Base-by-base conservation (phyloP, 371 early-diverging fungal genomes). In the Mucor lusitanicus region DNA sequence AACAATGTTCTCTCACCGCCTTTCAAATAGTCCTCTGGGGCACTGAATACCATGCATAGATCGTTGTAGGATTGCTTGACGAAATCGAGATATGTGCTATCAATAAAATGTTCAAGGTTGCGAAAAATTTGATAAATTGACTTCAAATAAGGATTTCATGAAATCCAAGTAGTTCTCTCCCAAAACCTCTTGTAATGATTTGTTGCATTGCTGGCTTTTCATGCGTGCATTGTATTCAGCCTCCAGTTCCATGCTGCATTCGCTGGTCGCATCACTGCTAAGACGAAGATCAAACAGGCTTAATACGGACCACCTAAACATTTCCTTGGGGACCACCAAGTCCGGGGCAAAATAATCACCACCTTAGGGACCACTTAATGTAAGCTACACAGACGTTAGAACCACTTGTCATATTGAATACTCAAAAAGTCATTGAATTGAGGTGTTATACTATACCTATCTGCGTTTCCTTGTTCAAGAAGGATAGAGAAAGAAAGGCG, bases 11-110 rank as follows among this genome's bases (percentile, higher is more conserved):
- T 30, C 33, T 61, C 61, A n/a, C 61, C 61, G 5, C 35, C 30
- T 32, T 48, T 46, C 7, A 19, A 13, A 28, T 61, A 61, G 35
- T 12, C 48, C 33, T 21, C 48, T 17, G 61, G 3, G 27, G 28
- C 46, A 28, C 33, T 61, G 48, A 46, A 61, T 7, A 46, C 46
- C 15, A 61, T 50, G 30, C 61, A 61, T 11, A 50, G 32, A 23
- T 61, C 32, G n/a, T 61, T 61, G 32, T 61, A 48, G 11, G 61
- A 46, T 48, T 61, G 48, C 30, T 61, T 61, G n/a, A 61, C 11
- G 32, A 48, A 61, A 7, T 42, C 15, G 30, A 61, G 27, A n/a
- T 46, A 61, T 1, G 48, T 8, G 12, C 17, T 42, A 13, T 61
- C 19, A 13, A n/a, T 30, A 32, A 19, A 3, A 27, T 44, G 15